phyloP scores from a whole-genome alignment of 441 rosid genomes.

The Gossypium laxum region DNA sequence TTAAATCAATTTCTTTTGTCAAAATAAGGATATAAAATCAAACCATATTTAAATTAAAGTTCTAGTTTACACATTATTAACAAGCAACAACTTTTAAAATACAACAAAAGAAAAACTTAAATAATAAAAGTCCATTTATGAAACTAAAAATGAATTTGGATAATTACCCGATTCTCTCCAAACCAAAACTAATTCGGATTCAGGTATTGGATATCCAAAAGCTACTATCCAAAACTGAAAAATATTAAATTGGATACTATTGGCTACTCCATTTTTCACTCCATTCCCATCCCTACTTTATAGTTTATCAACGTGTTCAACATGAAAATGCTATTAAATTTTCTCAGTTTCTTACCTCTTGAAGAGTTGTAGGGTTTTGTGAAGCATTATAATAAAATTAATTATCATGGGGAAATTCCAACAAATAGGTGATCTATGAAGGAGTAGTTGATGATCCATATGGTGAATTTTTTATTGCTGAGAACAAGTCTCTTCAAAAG shows the following conservation, averaged over 20 bases:
- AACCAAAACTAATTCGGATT: background rate
- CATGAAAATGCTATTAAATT: background rate
- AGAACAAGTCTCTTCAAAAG: constrained; percentile 80
- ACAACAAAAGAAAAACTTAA: background rate
- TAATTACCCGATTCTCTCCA: background rate
- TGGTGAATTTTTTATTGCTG: constrained; percentile 89
- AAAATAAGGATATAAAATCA: background rate
- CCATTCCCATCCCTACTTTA: background rate
- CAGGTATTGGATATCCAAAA: background rate
- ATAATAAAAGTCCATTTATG: background rate
- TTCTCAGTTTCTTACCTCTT: background rate
- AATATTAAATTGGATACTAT: background rate
- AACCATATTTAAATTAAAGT: background rate
- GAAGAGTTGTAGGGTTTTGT: background rate
- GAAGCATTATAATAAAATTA: background rate
- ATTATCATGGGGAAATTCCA: constrained; percentile 20
- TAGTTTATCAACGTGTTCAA: background rate
- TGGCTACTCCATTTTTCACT: background rate
- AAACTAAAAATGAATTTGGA: background rate
- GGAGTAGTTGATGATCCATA: constrained; percentile 94
- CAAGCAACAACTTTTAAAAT: background rate
- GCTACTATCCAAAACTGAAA: background rate
- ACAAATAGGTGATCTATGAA: constrained; percentile 83
- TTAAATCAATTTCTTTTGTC: background rate
- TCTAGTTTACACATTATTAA: background rate